Percentiles rank a stretch among this genome's conserved stretches.
Conservation (phyloP, 257 asterid genomes). For the Pogostemon cablin region DNA sequence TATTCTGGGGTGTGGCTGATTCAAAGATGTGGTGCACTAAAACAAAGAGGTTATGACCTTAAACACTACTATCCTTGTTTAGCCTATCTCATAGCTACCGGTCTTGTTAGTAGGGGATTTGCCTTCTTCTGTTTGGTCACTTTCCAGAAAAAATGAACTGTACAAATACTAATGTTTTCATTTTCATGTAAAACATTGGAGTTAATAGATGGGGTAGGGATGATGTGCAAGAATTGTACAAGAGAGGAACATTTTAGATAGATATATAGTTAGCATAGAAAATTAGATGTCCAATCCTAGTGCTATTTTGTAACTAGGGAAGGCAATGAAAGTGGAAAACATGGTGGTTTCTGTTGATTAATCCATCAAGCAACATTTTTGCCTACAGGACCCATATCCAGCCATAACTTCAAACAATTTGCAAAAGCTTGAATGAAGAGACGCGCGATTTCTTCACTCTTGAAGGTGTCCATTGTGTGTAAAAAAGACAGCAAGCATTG, state of each 20-base stretch:
- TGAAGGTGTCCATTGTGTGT: too few relatives aligned
- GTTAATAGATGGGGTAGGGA: not conserved
- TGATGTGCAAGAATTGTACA: not conserved
- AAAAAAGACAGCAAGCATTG: not conserved
- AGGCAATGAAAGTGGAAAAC: not conserved
- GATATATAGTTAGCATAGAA: slow-evolving; percentile 17
- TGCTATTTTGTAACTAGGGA: not conserved
- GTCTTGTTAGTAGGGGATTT: slow-evolving; percentile 60
- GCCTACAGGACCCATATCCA: not conserved
- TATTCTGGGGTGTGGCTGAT: slow-evolving; percentile 94
- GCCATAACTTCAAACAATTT: not conserved
- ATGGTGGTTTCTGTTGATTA: not conserved
- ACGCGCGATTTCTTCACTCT: not conserved
- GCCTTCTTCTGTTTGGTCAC: slow-evolving; percentile 77
- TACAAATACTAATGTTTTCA: not conserved
- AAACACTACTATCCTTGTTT: slow-evolving; percentile 65
- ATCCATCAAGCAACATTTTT: not conserved
- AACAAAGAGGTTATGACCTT: slow-evolving; percentile 58
- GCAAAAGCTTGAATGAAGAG: slow-evolving; percentile 1
- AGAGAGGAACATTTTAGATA: not conserved
- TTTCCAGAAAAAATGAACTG: slow-evolving; percentile 79
- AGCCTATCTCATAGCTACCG: slow-evolving; percentile 60
- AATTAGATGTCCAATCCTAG: not conserved
- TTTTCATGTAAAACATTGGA: slow-evolving; percentile 4
- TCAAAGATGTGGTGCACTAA: slow-evolving; percentile 79